phyloP scores from a whole-genome alignment of 2,329 filamentous ascomycete species.

The Blumeria hordei region DNA sequence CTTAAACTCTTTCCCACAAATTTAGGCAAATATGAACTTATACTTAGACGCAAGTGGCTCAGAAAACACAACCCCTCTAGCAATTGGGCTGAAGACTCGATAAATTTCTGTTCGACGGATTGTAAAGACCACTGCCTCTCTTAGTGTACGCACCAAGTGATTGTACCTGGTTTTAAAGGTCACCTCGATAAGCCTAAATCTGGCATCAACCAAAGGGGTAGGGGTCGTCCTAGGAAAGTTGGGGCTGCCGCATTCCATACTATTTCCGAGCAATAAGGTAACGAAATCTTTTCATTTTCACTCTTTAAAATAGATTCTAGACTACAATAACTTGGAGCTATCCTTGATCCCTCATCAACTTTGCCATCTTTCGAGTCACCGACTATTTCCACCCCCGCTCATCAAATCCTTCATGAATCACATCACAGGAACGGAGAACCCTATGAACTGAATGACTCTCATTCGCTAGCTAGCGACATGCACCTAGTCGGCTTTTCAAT shows the following conservation, averaged over 20 bases:
- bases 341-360: neutral
- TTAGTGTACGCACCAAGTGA: neutral
- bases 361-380: neutral
- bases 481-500: neutral
- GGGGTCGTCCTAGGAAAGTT: neutral
- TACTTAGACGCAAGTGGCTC: neutral
- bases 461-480: neutral
- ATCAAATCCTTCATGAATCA: neutral
- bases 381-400: neutral
- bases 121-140: neutral
- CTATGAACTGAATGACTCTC: neutral
- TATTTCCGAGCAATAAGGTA: neutral
- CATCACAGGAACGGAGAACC: too few relatives aligned
- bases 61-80: neutral
- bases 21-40: neutral
- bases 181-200: neutral
- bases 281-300: neutral
- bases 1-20: neutral
- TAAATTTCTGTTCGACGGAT: neutral
- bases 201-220: neutral
- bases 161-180: neutral
- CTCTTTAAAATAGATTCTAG: neutral
- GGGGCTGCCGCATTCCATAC: neutral
- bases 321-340: neutral
- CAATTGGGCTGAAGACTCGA: neutral